These are phyloP conservation scores for Bacterosira constricta DNA, from an alignment of 108 stramenopile species.

Conservation along the genomic window DNA sequence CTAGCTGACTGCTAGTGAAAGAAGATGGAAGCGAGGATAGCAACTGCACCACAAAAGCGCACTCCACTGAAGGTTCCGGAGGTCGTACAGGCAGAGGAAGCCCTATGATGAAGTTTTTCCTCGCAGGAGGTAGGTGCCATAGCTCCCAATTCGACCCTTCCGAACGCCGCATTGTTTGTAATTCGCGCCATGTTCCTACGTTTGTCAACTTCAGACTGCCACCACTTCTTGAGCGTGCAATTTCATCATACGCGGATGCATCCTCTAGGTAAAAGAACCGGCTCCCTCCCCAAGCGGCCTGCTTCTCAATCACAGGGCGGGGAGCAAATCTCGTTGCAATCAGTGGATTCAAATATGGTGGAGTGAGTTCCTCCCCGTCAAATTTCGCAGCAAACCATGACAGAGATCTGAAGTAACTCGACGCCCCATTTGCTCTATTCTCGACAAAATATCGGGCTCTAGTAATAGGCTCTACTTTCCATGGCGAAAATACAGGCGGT, in stretches of 20 bases:
- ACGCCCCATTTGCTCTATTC: slow-evolving; percentile 37
- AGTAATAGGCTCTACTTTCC: slow-evolving; percentile 63
- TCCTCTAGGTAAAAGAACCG: slow-evolving; percentile 44
- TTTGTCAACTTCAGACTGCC: slow-evolving; percentile 41
- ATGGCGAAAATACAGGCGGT: slow-evolving; percentile 51
- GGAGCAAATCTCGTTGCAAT: slow-evolving; percentile 58
- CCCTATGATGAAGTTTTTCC: slow-evolving; percentile 12
- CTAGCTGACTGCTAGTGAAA: slow-evolving; percentile 58
- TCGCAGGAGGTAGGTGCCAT: slow-evolving; percentile 42
- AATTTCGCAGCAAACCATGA: slow-evolving; percentile 56
- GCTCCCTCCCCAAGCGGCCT: slow-evolving; percentile 20
- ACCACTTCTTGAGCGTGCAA: background rate
- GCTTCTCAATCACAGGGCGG: slow-evolving; percentile 42
- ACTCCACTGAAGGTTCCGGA: slow-evolving; percentile 68
- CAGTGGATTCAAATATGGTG: slow-evolving; percentile 73
- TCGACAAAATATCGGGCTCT: slow-evolving; percentile 66
- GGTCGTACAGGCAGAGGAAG: slow-evolving; percentile 54
- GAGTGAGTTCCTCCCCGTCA: slow-evolving; percentile 59
- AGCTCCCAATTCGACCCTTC: slow-evolving; percentile 42
- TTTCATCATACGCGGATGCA: slow-evolving; percentile 20
- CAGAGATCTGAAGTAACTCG: slow-evolving; percentile 49
- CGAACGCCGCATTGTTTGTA: slow-evolving; percentile 8
- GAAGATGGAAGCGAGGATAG: slow-evolving; percentile 65
- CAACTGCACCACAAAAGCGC: slow-evolving; percentile 69
- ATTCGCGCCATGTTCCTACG: slow-evolving; percentile 21